Percentiles rank a stretch among this genome's conserved stretches.
These are phyloP conservation scores for Arthrobotrys conoides DNA, from an alignment of 2,329 filamentous ascomycete species.

Conservation along the genomic window DNA sequence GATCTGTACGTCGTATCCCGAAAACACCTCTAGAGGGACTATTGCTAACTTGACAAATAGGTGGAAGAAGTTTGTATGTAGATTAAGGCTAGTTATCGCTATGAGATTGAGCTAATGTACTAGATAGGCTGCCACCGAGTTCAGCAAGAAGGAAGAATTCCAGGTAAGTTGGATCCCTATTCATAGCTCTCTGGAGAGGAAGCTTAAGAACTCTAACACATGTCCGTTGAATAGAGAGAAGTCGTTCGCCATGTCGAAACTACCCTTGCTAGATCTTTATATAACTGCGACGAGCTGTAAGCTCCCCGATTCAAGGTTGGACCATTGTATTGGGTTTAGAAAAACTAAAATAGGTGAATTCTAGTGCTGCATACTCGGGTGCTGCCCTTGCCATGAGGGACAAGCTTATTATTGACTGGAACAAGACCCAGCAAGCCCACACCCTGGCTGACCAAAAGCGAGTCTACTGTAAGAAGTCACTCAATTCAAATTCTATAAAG, in stretches of 20 bases:
- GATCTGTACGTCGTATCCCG: conserved; percentile 61
- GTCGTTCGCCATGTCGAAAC: conserved; percentile 96
- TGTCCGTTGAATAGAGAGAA: conserved; percentile 73
- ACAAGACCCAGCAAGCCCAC: conserved; percentile 96
- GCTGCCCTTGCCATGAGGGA: conserved; percentile 93
- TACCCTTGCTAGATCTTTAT: conserved; percentile 92
- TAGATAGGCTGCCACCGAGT: conserved; percentile 63
- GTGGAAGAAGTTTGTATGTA: conserved; percentile 64
- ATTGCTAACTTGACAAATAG: conserved; percentile 58
- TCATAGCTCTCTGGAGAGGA: not conserved
- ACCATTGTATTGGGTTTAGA: not conserved
- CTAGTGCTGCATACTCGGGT: conserved; percentile 86
- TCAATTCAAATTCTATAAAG: not conserved
- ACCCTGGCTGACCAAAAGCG: conserved; percentile 92
- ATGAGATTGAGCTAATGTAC: conserved; percentile 14
- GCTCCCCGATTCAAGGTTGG: conserved; percentile 52
- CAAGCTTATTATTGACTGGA: conserved; percentile 94
- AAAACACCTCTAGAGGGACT: not conserved
- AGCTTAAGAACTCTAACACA: conserved; percentile 30
- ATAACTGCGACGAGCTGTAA: conserved; percentile 92
- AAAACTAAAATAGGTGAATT: conserved; percentile 45
- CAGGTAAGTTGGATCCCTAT: conserved; percentile 54
- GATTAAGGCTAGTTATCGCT: not conserved
- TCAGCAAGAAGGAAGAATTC: conserved; percentile 63
- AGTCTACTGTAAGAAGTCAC: conserved; percentile 79